phyloP scores from a whole-genome alignment of 2,329 filamentous ascomycete species.

The Myriosclerotinia scirpicola region DNA sequence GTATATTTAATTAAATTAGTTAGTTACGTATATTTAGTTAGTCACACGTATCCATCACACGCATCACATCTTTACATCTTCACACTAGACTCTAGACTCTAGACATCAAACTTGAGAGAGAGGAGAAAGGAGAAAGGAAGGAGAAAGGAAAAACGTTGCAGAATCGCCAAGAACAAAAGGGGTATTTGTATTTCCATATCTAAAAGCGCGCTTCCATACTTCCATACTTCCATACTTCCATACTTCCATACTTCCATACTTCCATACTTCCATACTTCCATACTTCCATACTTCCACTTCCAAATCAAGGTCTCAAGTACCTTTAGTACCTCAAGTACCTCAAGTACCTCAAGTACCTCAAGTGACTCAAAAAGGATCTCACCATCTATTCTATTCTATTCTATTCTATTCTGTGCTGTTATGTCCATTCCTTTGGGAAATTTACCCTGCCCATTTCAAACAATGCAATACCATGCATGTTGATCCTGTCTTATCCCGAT shows the following conservation, averaged over 20 bases:
- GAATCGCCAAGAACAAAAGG: not conserved
- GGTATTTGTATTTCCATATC: constrained; percentile 1
- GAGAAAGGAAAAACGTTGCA: no score
- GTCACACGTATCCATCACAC: no score
- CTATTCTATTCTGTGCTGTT: not conserved
- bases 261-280: not conserved
- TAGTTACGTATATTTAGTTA: no score
- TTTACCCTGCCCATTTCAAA: not conserved
- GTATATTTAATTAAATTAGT: no score
- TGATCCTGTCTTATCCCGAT: not conserved
- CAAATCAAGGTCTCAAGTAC: not conserved
- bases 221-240: not conserved
- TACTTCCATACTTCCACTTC: not conserved
- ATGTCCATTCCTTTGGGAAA: not conserved
- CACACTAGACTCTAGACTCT: no score
- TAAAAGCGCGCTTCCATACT: not conserved
- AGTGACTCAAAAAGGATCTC: not conserved
- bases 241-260: not conserved
- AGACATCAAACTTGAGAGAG: no score
- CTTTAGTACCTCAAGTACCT: no score
- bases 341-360: no score
- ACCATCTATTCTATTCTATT: not conserved
- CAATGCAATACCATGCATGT: not conserved
- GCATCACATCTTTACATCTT: no score
- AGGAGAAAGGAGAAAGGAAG: no score